Percentiles rank a stretch among this genome's conserved stretches.
Evolutionary conservation across 2,329 filamentous ascomycete species (phyloP).

Genomic region (Alternaria solani): DNA sequence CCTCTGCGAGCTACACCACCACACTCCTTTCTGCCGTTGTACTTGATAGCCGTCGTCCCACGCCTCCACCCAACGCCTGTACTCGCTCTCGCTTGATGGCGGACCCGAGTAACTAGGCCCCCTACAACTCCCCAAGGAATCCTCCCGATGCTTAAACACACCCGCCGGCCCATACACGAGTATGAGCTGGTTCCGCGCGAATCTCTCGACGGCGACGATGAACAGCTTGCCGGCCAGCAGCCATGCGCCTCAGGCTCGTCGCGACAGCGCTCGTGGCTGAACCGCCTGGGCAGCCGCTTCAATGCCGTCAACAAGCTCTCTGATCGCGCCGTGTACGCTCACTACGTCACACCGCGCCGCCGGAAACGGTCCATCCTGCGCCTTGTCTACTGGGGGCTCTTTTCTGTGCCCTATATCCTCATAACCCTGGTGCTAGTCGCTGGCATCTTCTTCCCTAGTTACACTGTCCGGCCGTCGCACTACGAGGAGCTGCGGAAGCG

Average conservation of each 20-base stretch:
- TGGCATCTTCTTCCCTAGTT: conserved; percentile 63
- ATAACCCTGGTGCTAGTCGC: conserved; percentile 53
- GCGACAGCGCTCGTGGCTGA: conserved; percentile 39
- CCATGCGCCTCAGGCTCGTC: conserved; percentile 20
- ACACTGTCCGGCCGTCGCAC: conserved; percentile 62
- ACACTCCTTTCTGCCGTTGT: neutral
- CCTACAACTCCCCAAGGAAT: conserved; percentile 10
- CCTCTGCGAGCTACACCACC: neutral
- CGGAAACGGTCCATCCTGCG: conserved; percentile 44
- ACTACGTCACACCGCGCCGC: conserved; percentile 45
- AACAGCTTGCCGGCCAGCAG: conserved; percentile 23
- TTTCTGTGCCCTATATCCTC: conserved; percentile 44
- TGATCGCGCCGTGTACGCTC: conserved; percentile 40
- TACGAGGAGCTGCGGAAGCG: conserved; percentile 56
- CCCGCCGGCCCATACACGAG: conserved; percentile 33
- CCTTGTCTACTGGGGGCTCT: conserved; percentile 42
- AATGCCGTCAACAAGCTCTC: conserved; percentile 38
- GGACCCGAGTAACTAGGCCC: conserved; percentile 13
- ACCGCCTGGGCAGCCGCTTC: conserved; percentile 26
- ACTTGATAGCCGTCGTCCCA: neutral
- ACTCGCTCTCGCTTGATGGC: conserved; percentile 15
- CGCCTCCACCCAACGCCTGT: neutral
- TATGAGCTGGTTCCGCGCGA: conserved; percentile 47
- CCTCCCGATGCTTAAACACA: conserved; percentile 27
- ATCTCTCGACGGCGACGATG: conserved; percentile 36